These are phyloP conservation scores for Trichoderma asperelloides DNA, from an alignment of 495 filamentous ascomycete species.

Conservation along the genomic window DNA sequence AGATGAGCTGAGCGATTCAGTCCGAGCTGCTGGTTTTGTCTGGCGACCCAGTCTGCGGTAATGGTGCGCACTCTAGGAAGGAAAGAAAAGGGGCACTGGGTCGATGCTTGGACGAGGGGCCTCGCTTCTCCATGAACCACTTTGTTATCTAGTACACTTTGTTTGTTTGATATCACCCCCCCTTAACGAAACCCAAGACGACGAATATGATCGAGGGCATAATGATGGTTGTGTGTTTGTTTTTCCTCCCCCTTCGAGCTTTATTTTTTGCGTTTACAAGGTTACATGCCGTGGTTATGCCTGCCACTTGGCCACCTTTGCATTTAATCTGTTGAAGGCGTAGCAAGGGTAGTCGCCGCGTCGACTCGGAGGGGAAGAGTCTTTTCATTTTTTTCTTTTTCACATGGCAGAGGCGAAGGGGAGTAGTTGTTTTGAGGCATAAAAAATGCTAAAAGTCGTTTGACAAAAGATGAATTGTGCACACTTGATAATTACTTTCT, in stretches of 20 bases:
- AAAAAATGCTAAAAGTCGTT: not conserved
- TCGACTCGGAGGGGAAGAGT: not conserved
- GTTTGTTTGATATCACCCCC: not conserved
- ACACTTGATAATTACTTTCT: not conserved
- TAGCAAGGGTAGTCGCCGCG: not conserved
- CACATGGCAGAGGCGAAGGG: constrained; percentile 5
- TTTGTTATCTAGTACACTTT: constrained; percentile 8
- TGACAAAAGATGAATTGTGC: not conserved
- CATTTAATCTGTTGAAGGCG: constrained; percentile 6
- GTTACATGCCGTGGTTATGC: not conserved
- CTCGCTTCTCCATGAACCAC: not conserved
- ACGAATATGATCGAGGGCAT: constrained; percentile 6
- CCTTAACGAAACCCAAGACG: constrained; percentile 5
- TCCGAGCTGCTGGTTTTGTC: not conserved
- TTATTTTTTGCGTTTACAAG: not conserved
- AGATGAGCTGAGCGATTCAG: not conserved
- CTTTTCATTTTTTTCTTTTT: not conserved
- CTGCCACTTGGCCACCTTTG: not conserved
- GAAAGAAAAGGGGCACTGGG: not conserved
- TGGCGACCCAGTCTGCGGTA: not conserved
- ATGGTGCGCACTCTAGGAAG: not conserved
- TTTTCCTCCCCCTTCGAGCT: not conserved
- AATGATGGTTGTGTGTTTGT: not conserved
- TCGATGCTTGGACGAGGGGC: constrained; percentile 1
- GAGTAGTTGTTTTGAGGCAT: not conserved